A percentile compares a stretch with the other conserved stretches of the same genome.
Evolutionary conservation across 2,329 filamentous ascomycete genomes (phyloP).

Genomic region (Chrysoporthe cubensis): DNA sequence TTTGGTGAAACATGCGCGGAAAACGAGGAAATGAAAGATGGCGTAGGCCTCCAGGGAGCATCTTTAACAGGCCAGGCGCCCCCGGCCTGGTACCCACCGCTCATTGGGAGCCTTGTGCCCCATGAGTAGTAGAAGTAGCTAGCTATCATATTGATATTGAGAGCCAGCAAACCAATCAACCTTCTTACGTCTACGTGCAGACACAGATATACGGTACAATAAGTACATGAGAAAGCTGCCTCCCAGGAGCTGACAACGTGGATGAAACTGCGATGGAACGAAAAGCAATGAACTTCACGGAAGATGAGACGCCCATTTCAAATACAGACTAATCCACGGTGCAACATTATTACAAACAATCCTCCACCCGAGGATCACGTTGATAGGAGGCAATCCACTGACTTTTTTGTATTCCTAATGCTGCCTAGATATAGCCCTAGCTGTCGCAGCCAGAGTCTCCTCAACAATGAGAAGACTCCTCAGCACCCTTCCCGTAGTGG

Average conservation of each 20-base stretch:
- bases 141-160: not conserved
- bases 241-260: no score
- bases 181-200: not conserved
- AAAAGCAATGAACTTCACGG: not conserved
- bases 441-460: not conserved
- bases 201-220: not conserved
- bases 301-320: no score
- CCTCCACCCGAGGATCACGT: not conserved
- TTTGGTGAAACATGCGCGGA: slow-evolving; percentile 86
- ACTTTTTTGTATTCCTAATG: slow-evolving; percentile 26
- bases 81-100: not conserved
- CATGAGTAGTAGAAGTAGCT: not conserved
- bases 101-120: not conserved
- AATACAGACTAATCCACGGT: not conserved
- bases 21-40: slow-evolving; percentile 70
- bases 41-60: not conserved
- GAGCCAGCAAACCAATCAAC: not conserved
- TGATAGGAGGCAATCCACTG: not conserved
- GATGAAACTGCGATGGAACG: not conserved
- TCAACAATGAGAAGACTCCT: not conserved
- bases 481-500: slow-evolving; percentile 1
- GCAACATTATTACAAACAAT: not conserved
- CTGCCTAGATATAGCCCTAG: slow-evolving; percentile 12
- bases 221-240: not conserved
- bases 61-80: not conserved